Conservation (phyloP, 2,329 filamentous ascomycete genomes). For the Pseudogymnoascus sp. region DNA sequence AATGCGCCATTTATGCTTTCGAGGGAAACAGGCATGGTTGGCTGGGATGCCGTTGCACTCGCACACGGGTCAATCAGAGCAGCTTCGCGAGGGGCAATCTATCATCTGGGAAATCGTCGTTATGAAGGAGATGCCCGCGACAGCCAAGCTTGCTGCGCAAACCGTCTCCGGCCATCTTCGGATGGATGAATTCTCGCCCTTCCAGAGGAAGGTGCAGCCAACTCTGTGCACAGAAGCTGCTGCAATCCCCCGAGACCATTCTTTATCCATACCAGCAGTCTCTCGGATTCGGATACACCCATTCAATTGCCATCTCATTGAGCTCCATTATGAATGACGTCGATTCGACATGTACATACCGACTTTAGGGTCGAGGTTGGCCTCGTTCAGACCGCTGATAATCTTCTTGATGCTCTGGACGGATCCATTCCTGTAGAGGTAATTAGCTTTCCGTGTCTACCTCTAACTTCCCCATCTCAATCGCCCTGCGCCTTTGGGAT, state of each 20-base stretch:
- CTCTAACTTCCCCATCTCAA: background rate
- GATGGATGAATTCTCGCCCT: background rate
- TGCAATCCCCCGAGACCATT: background rate
- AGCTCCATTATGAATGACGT: constrained; percentile 6
- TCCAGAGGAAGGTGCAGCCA: background rate
- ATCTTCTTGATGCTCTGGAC: constrained; percentile 84
- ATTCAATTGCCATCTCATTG: background rate
- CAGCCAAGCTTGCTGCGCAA: background rate
- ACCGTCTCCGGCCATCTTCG: background rate
- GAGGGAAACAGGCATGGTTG: background rate
- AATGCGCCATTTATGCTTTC: background rate
- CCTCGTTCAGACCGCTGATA: constrained; percentile 78
- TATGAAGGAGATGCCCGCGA: background rate
- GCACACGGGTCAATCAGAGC: background rate
- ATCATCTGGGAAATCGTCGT: background rate
- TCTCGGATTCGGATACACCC: background rate
- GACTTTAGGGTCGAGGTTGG: constrained; percentile 66
- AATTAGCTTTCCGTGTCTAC: background rate
- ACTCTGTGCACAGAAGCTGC: background rate
- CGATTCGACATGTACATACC: constrained; percentile 43
- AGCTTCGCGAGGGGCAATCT: background rate
- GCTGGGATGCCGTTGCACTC: background rate
- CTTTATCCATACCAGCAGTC: background rate
- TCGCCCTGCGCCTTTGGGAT: background rate
- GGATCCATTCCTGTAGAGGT: constrained; percentile 73